These are phyloP conservation scores for Solanum boliviense DNA, from an alignment of 257 asterid genomes.

Conservation along the genomic window DNA sequence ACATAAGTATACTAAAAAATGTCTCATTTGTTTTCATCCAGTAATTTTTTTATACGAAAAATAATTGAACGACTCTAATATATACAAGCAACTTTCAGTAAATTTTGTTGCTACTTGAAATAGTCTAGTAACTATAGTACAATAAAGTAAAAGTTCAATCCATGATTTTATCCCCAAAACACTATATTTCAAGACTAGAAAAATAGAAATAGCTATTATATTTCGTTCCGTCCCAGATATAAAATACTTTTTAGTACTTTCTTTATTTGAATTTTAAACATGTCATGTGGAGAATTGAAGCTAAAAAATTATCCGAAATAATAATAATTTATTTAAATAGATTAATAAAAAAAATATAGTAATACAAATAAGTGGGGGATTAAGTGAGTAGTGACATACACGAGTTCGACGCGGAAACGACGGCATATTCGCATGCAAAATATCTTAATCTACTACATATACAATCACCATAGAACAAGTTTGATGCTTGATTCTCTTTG, in stretches of 20 bases:
- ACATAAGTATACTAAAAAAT: no score
- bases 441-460: not conserved
- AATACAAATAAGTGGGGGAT: not conserved
- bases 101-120: not conserved
- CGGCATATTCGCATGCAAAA: not conserved
- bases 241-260: not conserved
- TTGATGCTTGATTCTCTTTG: not conserved
- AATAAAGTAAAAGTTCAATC: no score
- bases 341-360: no score
- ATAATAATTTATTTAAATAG: no score
- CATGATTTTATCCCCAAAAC: not conserved
- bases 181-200: not conserved
- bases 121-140: not conserved
- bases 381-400: not conserved
- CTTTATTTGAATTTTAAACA: no score
- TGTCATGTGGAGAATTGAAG: no score
- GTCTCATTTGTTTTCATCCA: not conserved
- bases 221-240: not conserved
- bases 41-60: no score
- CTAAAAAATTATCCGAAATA: no score
- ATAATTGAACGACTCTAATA: not conserved
- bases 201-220: not conserved
- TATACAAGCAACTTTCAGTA: not conserved
- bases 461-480: not conserved
- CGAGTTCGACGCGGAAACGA: not conserved